phyloP scores from a whole-genome alignment of 768 basidiomycete species.

The Sporobolomyces phaffii region DNA sequence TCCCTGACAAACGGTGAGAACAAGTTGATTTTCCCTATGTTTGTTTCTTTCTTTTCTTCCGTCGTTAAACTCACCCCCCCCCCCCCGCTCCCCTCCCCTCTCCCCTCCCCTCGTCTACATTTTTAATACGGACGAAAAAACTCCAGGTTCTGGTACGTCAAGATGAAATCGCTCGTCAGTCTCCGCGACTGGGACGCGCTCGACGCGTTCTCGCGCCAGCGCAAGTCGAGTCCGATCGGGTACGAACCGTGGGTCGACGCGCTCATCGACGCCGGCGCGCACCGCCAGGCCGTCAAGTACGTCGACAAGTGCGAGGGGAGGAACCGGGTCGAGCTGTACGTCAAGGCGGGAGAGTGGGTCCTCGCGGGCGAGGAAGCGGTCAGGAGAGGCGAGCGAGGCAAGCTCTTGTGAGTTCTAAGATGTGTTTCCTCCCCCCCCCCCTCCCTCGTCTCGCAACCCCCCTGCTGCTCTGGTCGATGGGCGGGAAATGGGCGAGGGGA shows the following conservation, averaged over 20 bases:
- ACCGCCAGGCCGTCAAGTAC: slow-evolving; percentile 68
- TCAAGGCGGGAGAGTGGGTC: slow-evolving; percentile 63
- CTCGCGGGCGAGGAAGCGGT: slow-evolving; percentile 55
- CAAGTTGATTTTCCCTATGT: too few relatives aligned
- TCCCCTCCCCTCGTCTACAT: not conserved
- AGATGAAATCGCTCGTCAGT: slow-evolving; percentile 73
- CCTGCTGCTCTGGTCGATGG: too few relatives aligned
- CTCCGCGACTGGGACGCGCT: slow-evolving; percentile 77
- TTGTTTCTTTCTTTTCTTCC: too few relatives aligned
- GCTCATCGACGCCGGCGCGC: slow-evolving; percentile 65
- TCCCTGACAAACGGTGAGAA: slow-evolving; percentile 86
- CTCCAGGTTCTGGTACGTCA: slow-evolving; percentile 84
- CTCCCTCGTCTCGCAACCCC: too few relatives aligned
- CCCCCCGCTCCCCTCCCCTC: not conserved
- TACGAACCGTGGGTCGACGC: slow-evolving; percentile 84
- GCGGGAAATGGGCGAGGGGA: too few relatives aligned
- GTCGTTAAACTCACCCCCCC: not conserved
- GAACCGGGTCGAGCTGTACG: slow-evolving; percentile 76
- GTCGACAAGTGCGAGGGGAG: slow-evolving; percentile 78
- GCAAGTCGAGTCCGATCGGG: slow-evolving; percentile 87
- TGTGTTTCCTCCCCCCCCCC: not conserved
- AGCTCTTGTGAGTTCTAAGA: slow-evolving; percentile 64
- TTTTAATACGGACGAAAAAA: not conserved
- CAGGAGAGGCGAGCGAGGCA: slow-evolving; percentile 74
- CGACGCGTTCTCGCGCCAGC: slow-evolving; percentile 77